Percentiles rank a stretch among this genome's conserved stretches.
phyloP scores from a whole-genome alignment of 148 eudicot species.

The Dianthus caryophyllus region DNA sequence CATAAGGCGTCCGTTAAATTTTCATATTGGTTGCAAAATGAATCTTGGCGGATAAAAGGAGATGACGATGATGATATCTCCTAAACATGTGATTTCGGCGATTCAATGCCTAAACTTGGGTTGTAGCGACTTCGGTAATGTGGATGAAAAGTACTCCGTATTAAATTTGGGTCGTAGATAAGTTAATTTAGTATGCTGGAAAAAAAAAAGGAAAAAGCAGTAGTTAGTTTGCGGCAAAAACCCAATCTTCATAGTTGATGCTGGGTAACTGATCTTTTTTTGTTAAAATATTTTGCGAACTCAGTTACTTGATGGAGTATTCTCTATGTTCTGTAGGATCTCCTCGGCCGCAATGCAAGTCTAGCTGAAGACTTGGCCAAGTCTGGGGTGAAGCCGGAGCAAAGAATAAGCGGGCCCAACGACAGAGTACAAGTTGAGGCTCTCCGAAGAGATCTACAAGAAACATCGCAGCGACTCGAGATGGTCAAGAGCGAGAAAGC shows the following conservation, averaged over 20 bases:
- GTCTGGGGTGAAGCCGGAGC: constrained; percentile 50
- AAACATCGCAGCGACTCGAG: constrained; percentile 57
- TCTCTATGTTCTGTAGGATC: constrained; percentile 48
- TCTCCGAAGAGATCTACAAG: constrained; percentile 69
- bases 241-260: neutral
- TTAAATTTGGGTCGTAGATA: too few relatives aligned
- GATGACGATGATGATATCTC: neutral
- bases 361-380: constrained; percentile 72
- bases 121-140: too few relatives aligned
- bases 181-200: too few relatives aligned
- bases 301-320: constrained; percentile 6
- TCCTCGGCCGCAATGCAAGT: constrained; percentile 71
- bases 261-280: neutral
- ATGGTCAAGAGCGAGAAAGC: constrained; percentile 58
- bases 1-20: neutral
- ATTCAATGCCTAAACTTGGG: neutral
- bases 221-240: neutral
- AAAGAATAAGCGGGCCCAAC: constrained; percentile 47
- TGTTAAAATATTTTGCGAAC: too few relatives aligned
- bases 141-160: too few relatives aligned
- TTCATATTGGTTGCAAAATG: neutral
- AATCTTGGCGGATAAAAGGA: neutral
- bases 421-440: constrained; percentile 71
- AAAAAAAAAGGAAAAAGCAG: too few relatives aligned
- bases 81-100: neutral